Base-by-base conservation (phyloP, 2,329 filamentous ascomycete species). In the Lecanicillium sp. region DNA sequence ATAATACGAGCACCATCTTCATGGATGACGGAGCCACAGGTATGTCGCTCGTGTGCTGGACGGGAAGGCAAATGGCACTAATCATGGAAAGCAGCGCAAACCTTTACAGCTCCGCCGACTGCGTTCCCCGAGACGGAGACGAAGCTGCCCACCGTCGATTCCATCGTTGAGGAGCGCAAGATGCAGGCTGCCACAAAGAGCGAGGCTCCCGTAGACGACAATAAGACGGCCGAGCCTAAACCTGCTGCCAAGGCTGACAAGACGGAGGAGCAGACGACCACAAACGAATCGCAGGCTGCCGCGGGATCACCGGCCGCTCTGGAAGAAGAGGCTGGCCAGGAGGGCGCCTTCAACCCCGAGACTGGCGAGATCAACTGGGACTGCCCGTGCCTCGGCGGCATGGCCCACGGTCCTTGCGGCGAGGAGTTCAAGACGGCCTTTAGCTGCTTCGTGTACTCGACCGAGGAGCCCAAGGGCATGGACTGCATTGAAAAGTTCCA, bases 301-400 rank as follows among this genome's bases (percentile, higher is more conserved):
- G 49, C 44, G 5, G 58, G 59, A 19, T 68, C 72, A 2, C 66
- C 70, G 6, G 67, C 66, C 41, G 71, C 62, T 0, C 66, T 92
- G 12, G 84, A 95, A 60, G 78, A 87, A 44, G 88, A 96, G 61
- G 88, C 87, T 5, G 76, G 69, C 45, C 81, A 90, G 58, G 81
- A 97, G 63, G 92, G 87, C 40, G 92, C 92, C 1, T 98, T 97
- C 69, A 94, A 98, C 64, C 88, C 89, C 3, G 92, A 97, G 69
- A 98, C 92, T 9, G 92, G 92, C 51, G 92, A 98, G 74, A 98
- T 98, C 66, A 98, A 98, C 72, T 98, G 92, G 92, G 92, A 97
- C 60, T 98, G 92, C 64, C 92, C 92, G 13, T 98, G 92, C 61
- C 69, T 98, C 25, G 92, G 92, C 35, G 92, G 92, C 38, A 98